Base-by-base conservation (phyloP, 1,284 basidiomycete species). In the Termitomyces sp. region DNA sequence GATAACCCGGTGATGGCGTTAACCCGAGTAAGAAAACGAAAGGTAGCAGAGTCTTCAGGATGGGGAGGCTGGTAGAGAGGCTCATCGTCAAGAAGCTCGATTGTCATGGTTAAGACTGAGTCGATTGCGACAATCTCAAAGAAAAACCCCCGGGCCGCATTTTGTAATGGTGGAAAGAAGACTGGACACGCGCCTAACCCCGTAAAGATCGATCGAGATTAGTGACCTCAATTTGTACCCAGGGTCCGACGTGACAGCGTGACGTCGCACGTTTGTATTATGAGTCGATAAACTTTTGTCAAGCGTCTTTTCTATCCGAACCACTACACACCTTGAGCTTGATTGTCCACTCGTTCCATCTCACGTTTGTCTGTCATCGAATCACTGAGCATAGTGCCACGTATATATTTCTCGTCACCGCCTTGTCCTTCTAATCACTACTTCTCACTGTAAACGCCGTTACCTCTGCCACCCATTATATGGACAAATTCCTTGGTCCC, bases 401-500 rank as follows among this genome's bases (percentile, higher is more conserved):
- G 43, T 47, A 52, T 52, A 45, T 50, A 58, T 46, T 30, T 52
- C 48, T 48, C 41, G 50, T 53, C 48, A 31, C 52, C 40, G 46
- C 46, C n/a, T 48, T 36, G 6, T 31, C 57, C 54, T 53, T 52
- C 30, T 3, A 19, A 30, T 33, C 55, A 53, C 57, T 54, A 42
- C 57, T 57, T 59, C 49, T 57, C 58, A n/a, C 41, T 21, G 40
- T 39, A 24, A 46, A 41, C 52, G 30, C 36, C 44, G 24, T 30
- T 28, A 38, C 53, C 55, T 45, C 50, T 56, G 38, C 58, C 48
- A 40, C 47, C 52, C 53, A 56, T 45, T 64, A 59, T 56, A 85
- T 90, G 81, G 85, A 88, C 62, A 80, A 80, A 62, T 85, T 88
- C 68, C 78, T 89, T 50, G 80, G 84, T 12, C 84, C 87, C 15